Evolutionary conservation across 805 yeast species (phyloP), one percentile per base, ranked within the genome.

Genomic region (Priceomyces melissophilus): DNA sequence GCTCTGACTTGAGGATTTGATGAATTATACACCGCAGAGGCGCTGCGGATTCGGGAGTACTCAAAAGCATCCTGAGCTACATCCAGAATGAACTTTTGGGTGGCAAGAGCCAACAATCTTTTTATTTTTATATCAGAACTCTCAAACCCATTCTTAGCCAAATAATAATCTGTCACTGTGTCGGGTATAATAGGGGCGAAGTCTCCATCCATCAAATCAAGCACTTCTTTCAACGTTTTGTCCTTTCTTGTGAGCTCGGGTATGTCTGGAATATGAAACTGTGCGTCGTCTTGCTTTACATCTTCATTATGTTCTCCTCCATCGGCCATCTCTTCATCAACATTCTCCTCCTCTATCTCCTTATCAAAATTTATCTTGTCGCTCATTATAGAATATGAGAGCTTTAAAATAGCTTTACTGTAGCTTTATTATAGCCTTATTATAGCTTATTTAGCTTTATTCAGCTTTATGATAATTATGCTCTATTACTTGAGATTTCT

Each of bases 11-110:
- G 95, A 6, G 96, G 95, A 55, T 87, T 87, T 33, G 86, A 74
- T 3, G 95, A 80, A 53, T 84, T 82, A 53, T 86, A 82, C n/a
- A 90, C 95, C 0, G 96, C 81, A 10, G 88, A 80, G 3, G 87
- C 72, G n/a, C 93, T 87, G 47, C 98, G 76, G 49, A 93, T 93
- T 45, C 98, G 72, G 7, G 96, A 86, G 58, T 88, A 90, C 59
- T 93, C 99, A 58, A 88, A 93, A 0, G 99, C 97, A 57, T 93
- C 98, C 11, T 89, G 87, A 1, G 99, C 96, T 25, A 93, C 82
- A 59, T 93, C 99, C 45, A 90, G 81, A 20, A 93, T 77, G 60
- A 93, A 93, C 58, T 93, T 93, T 56, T 95, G 99, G 0, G 99
- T 93, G 1, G 99, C 98, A 42, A 93, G 69, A 0, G 98, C 97